Percentiles rank a stretch among this genome's conserved stretches.
Conservation (phyloP, 2,329 filamentous ascomycete species). For the Chrysoporthe cubensis region DNA sequence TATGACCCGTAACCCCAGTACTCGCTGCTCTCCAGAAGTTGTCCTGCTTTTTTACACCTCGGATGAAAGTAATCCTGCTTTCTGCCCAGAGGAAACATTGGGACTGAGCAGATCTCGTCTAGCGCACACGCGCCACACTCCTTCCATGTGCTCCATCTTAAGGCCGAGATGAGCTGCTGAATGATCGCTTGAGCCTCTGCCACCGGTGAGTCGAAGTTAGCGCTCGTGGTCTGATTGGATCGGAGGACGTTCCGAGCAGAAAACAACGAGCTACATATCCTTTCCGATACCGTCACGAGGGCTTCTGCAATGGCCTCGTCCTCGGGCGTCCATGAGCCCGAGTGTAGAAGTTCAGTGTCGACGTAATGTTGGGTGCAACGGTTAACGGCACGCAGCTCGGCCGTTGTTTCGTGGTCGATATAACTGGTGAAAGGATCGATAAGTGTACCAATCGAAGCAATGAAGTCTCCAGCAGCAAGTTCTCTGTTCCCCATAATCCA, state of each 20-base stretch:
- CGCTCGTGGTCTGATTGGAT: not conserved
- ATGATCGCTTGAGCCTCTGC: slow-evolving; percentile 26
- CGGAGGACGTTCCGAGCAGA: slow-evolving; percentile 34
- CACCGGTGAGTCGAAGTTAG: not conserved
- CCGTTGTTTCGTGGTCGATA: slow-evolving; percentile 40
- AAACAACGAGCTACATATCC: slow-evolving; percentile 44
- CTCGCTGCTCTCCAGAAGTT: not conserved
- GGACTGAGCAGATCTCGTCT: slow-evolving; percentile 42
- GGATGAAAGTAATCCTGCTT: slow-evolving; percentile 38
- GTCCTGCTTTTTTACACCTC: slow-evolving; percentile 33
- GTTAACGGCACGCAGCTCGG: slow-evolving; percentile 43
- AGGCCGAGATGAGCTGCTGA: slow-evolving; percentile 33
- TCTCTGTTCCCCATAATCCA: slow-evolving; percentile 40
- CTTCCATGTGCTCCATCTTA: slow-evolving; percentile 43
- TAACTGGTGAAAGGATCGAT: slow-evolving; percentile 43
- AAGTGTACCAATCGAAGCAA: slow-evolving; percentile 42
- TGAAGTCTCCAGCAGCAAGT: slow-evolving; percentile 36
- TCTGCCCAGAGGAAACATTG: slow-evolving; percentile 44
- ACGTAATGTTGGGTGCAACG: slow-evolving; percentile 55
- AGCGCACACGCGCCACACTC: slow-evolving; percentile 38
- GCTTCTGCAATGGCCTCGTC: slow-evolving; percentile 51
- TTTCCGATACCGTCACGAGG: slow-evolving; percentile 42
- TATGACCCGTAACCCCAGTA: not conserved
- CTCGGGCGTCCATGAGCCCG: slow-evolving; percentile 41
- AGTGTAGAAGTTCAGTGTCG: slow-evolving; percentile 32